Evolutionary conservation across 179 eudicot species (phyloP), one percentile per base, ranked within the genome.

Genomic region (Heliamphora pulchella): DNA sequence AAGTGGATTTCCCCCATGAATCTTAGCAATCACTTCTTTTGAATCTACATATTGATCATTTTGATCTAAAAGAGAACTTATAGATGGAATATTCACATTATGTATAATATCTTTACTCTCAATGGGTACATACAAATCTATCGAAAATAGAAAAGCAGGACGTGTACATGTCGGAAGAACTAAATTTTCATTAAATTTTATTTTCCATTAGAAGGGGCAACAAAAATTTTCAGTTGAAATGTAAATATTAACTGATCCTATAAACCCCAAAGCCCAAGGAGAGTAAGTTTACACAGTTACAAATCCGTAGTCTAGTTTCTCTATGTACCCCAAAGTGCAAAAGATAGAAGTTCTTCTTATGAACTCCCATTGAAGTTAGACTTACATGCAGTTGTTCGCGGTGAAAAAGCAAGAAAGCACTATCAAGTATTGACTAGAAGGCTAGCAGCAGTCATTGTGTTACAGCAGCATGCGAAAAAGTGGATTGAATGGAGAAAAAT

Each of bases 361-460:
- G 46, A 18, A 39, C 22, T 48, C 58, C 46, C 68, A 58, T 70
- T 46, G 8, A 70, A 70, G 7, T 7, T 1, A 20, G 47, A 9
- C 46, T 14, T 18, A 5, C 7, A 0, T 84, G 84, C 85, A 89
- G 91, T 84, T 78, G 81, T 86, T 81, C 88, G 91, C 22, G 91
- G 88, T 51, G 88, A 86, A 84, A 89, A 57, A 50, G 83, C 87
- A 71, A 82, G 91, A 78, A 85, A 79, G 77, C 54, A 66, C 57
- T 85, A 71, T 74, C 76, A 76, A 47, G 55, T 59, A 68, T 20
- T 78, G 69, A 61, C 43, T 18, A 77, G 74, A 79, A 87, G 79
- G 48, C 62, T 81, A 22, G 80, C 66, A 63, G 86, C 86, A 18
- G 69, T 80, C 65, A 64, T 75, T 50, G 75, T 79, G 50, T 77